phyloP scores from a whole-genome alignment of 1,284 basidiomycete species.

The Naganishia sp. region DNA sequence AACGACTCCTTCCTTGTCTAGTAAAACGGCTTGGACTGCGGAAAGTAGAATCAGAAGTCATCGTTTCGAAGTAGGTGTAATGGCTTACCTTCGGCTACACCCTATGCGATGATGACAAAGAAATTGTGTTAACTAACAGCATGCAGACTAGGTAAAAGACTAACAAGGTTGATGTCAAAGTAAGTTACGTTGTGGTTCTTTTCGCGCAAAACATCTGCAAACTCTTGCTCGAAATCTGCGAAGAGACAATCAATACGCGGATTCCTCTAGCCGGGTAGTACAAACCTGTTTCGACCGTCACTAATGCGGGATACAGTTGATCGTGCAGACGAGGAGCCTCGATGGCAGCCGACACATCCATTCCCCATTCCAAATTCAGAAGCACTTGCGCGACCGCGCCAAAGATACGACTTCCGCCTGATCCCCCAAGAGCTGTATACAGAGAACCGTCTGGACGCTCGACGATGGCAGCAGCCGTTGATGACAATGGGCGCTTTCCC shows the following conservation, averaged over 20 bases:
- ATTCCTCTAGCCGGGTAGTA: not conserved
- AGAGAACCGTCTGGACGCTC: conserved; percentile 72
- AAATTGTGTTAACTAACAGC: not conserved
- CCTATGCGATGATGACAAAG: conserved; percentile 25
- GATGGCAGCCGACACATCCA: conserved; percentile 75
- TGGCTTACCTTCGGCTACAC: conserved; percentile 36
- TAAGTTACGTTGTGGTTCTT: conserved; percentile 71
- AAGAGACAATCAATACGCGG: not conserved
- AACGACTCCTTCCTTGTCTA: conserved; percentile 57
- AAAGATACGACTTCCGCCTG: conserved; percentile 86
- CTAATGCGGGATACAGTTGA: conserved; percentile 71
- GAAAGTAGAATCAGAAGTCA: conserved; percentile 54
- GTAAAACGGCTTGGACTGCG: conserved; percentile 69
- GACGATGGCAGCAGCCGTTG: conserved; percentile 75
- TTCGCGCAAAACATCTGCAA: conserved; percentile 61
- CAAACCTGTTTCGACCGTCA: conserved; percentile 64
- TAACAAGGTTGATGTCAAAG: conserved; percentile 58
- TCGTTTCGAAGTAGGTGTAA: conserved; percentile 46
- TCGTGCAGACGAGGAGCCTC: conserved; percentile 89
- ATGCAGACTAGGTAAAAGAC: conserved; percentile 36
- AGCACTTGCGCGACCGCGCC: conserved; percentile 76
- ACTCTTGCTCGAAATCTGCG: conserved; percentile 57
- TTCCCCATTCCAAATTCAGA: conserved; percentile 77
- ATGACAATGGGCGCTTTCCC: conserved; percentile 83
- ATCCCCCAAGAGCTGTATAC: conserved; percentile 73